Evolutionary conservation across 306 rosid species (phyloP).

Genomic region (Acacia acuminata): DNA sequence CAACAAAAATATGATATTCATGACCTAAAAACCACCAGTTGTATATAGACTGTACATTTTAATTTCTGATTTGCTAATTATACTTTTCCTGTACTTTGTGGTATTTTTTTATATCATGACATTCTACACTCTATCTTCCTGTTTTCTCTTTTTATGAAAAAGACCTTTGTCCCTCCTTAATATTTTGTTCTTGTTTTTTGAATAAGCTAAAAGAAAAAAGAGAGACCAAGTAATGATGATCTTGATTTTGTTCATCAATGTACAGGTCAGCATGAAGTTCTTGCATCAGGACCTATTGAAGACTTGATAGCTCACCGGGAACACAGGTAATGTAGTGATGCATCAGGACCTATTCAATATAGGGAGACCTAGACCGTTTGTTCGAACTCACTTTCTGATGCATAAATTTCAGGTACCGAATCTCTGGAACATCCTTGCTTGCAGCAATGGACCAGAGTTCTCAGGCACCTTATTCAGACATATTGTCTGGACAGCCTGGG

Average conservation of each 20-base stretch:
- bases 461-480: slow-evolving; percentile 75
- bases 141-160: neutral
- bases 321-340: slow-evolving; percentile 70
- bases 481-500: slow-evolving; percentile 58
- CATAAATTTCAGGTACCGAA: slow-evolving; percentile 77
- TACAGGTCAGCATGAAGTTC: slow-evolving; percentile 96
- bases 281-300: slow-evolving; percentile 99
- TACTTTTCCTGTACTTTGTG: slow-evolving; percentile 7
- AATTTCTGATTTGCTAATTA: slow-evolving; percentile 13
- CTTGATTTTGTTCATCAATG: slow-evolving; percentile 18
- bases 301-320: slow-evolving; percentile 98
- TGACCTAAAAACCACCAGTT: neutral
- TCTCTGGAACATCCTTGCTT: slow-evolving; percentile 97
- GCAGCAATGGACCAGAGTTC: slow-evolving; percentile 99
- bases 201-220: neutral
- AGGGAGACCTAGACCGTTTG: slow-evolving; percentile 21
- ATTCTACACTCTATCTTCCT: neutral
- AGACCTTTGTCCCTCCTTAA: neutral
- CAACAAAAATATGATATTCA: neutral
- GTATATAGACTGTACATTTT: neutral
- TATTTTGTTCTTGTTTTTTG: neutral
- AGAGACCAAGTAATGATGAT: slow-evolving; percentile 7
- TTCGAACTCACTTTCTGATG: slow-evolving; percentile 33
- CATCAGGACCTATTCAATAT: slow-evolving; percentile 24
- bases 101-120: slow-evolving; percentile 11